These are phyloP conservation scores for Syzygium oleosum DNA, from an alignment of 345 rosid genomes.

Conservation along the genomic window DNA sequence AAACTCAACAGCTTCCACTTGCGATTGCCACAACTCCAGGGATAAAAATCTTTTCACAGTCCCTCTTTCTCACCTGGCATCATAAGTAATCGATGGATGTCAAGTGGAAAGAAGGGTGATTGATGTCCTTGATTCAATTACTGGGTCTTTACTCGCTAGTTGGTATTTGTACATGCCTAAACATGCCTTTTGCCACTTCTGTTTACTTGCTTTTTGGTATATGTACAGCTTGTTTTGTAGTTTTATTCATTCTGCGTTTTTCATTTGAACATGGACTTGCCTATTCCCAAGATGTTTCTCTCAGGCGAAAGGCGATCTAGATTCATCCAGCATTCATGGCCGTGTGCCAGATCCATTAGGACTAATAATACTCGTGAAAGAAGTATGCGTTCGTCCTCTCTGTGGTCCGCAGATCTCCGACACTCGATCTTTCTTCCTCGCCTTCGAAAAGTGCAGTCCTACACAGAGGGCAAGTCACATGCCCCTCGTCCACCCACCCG, in stretches of 20 bases:
- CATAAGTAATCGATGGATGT: neutral
- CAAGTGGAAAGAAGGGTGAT: neutral
- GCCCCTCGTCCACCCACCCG: constrained; percentile 28
- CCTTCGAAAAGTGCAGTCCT: neutral
- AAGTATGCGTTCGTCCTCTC: neutral
- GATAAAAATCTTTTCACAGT: neutral
- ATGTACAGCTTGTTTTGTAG: neutral
- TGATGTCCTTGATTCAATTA: neutral
- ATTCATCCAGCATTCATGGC: neutral
- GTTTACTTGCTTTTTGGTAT: neutral
- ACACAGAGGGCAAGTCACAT: constrained; percentile 34
- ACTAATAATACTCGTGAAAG: neutral
- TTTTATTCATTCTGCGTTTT: neutral
- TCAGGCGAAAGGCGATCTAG: neutral
- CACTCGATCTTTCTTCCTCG: neutral
- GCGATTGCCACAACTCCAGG: neutral
- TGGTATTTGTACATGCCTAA: neutral
- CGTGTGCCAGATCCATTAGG: neutral
- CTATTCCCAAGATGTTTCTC: neutral
- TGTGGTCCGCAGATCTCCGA: neutral
- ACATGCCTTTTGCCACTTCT: neutral
- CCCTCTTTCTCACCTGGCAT: neutral
- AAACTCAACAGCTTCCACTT: neutral
- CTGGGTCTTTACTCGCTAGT: neutral
- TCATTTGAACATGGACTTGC: neutral